Evolutionary conservation across 164 flowering plant species (phyloP), one percentile per base, ranked within the genome.

Genomic region (Stephania yunnanensis): DNA sequence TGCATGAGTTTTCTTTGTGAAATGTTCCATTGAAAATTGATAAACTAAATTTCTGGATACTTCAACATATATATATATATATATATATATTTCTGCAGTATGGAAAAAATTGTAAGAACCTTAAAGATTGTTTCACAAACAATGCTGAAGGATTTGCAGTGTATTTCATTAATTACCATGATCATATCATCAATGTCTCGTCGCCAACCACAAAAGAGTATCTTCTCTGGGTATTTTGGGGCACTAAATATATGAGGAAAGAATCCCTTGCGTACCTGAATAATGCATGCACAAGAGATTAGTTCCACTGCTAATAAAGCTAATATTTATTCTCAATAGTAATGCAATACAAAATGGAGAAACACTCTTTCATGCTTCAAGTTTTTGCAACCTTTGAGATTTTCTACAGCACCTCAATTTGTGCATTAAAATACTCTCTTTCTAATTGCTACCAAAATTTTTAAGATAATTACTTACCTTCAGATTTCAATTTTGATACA

Each of bases 181-280:
- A 94, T 92, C 98, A 92, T 94, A 78, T 92, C 98, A 83, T 94
- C 91, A 74, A 94, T 91, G 82, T 94, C 98, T 46, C 97, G 96
- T 29, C 98, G 92, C 98, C 98, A 94, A 67, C 98, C 98, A 87
- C 97, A 91, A 74, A 94, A 92, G 13, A 94, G 82, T 74, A 94
- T 90, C 84, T 86, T 92, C 81, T 92, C 98, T 9, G 98, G 98
- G 84, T 84, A 94, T 76, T 94, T 94, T 53, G 90, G 88, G 81
- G 90, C 89, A 48, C 85, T 87, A 52, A 68, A 65, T 25, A 67
- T 69, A 73, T 79, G 85, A 12, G 88, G 95, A 72, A 80, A 88
- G 71, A 36, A 63, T 46, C 88, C 87, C 29, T 72, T 77, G 6
- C 71, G 87, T 31, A 92, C 85, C 98, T 94, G 89, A 81, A 83